Evolutionary conservation across 257 asterid species (phyloP), one percentile per base, ranked within the genome.

Genomic region (Fraxinus quadrangulata): DNA sequence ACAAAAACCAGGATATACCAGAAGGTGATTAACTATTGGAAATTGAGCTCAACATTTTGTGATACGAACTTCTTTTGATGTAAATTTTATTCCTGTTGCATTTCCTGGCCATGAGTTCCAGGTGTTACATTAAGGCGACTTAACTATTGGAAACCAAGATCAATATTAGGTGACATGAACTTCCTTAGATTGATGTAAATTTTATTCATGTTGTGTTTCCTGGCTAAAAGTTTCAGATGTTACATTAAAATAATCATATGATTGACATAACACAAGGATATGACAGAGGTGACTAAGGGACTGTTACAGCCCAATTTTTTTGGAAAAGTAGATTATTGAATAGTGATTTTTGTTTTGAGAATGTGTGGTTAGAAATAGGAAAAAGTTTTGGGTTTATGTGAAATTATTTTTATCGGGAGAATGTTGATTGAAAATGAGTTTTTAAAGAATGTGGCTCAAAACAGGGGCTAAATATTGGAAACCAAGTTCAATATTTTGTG

Each of bases 121-220:
- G 26, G 16, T 45, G 67, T n/a, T 56, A 31, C 69, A 54, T n/a
- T n/a, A 7, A 56, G 21, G 21, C 10, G 59, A 67, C 42, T 71
- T 71, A 28, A 33, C 28, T 42, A 71, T 10, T 39, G 47, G 24
- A 71, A 73, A 33, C 39, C 28, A 36, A 26, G 51, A 17, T 37
- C 34, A 71, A 31, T 26, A 72, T 72, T 33, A 59, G 42, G 74
- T 72, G 59, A 34, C 24, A 40, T 0, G 14, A 19, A 71, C 66
- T 76, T 47, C 12, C 36, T 34, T 54, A 19, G 71, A 28, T 77
- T 67, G 37, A 74, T 14, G 33, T 77, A 19, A 24, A 71, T 66
- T 49, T 61, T 63, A 63, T 70, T 75, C 69, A 59, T 4, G 14
- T 21, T 5, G 26, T 31, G 67, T 12, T 68, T 79, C 21, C 31